phyloP scores from a whole-genome alignment of 306 rosid species.

The Neltuma alba region DNA sequence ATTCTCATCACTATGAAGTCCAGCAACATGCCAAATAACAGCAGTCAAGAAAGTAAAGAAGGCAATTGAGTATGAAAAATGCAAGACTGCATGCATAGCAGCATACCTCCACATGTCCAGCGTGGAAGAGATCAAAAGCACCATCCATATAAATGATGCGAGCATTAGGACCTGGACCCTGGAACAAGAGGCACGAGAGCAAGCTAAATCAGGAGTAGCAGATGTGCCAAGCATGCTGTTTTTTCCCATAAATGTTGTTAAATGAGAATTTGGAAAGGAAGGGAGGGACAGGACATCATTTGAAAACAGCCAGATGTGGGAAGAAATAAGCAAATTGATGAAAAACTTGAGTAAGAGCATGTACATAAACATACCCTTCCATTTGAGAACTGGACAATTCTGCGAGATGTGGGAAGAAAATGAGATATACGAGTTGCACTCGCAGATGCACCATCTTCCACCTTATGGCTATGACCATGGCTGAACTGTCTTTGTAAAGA shows the following conservation, averaged over 20 bases:
- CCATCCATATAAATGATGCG: conserved; percentile 94
- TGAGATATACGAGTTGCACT: conserved; percentile 74
- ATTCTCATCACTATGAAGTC: background rate
- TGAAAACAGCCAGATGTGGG: background rate
- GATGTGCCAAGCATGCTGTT: background rate
- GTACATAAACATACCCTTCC: conserved; percentile 70
- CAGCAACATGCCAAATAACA: background rate
- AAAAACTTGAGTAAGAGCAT: background rate
- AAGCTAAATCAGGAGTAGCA: background rate
- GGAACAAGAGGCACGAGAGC: conserved; percentile 28
- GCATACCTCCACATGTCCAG: conserved; percentile 83
- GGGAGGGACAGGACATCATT: background rate
- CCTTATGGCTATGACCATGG: conserved; percentile 78
- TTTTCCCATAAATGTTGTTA: background rate
- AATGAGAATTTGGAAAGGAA: no score
- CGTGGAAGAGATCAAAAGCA: conserved; percentile 98
- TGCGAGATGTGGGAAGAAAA: conserved; percentile 88
- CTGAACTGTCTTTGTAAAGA: conserved; percentile 69
- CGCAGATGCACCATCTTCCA: conserved; percentile 71
- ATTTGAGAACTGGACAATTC: conserved; percentile 95
- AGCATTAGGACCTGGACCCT: conserved; percentile 97
- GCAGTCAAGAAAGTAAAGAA: background rate
- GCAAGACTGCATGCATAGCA: background rate
- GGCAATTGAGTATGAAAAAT: background rate
- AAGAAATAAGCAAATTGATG: no score